phyloP scores from a whole-genome alignment of 176 grass and related monocot genomes.

The Elymus sibiricus region DNA sequence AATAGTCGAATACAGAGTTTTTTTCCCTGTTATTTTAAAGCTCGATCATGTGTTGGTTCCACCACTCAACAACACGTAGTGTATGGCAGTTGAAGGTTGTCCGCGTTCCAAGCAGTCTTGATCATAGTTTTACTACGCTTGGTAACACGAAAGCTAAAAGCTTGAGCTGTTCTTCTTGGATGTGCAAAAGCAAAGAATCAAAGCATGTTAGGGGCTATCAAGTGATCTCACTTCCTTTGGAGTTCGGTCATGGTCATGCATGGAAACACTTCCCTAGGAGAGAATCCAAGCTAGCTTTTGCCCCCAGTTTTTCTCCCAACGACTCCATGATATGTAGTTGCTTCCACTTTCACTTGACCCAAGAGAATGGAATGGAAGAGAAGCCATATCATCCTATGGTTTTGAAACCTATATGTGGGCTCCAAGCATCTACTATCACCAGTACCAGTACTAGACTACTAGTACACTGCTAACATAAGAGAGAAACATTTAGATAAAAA shows the following conservation, averaged over 20 bases:
- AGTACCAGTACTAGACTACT: slow-evolving; percentile 25
- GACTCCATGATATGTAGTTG: slow-evolving; percentile 50
- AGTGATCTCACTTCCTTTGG: slow-evolving; percentile 82
- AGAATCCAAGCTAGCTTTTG: slow-evolving; percentile 81
- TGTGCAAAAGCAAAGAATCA: slow-evolving; percentile 80
- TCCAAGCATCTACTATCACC: slow-evolving; percentile 38
- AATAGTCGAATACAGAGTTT: neutral
- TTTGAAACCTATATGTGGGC: slow-evolving; percentile 59
- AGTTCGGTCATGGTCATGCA: slow-evolving; percentile 72
- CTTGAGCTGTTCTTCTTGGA: slow-evolving; percentile 44
- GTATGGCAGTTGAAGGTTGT: slow-evolving; percentile 12
- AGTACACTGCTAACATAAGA: slow-evolving; percentile 37
- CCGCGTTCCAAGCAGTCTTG: slow-evolving; percentile 6
- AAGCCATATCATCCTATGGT: slow-evolving; percentile 72
- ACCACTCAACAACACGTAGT: slow-evolving; percentile 21
- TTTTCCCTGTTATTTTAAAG: neutral
- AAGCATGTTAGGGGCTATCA: slow-evolving; percentile 83
- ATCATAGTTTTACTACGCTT: slow-evolving; percentile 20
- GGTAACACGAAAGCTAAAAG: slow-evolving; percentile 61
- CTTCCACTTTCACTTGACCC: slow-evolving; percentile 67
- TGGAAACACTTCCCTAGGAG: slow-evolving; percentile 89
- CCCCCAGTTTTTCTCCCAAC: slow-evolving; percentile 41
- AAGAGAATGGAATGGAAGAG: slow-evolving; percentile 79
- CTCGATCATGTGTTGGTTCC: neutral
- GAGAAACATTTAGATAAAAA: slow-evolving; percentile 49